These are phyloP conservation scores for Comarum palustre DNA, from an alignment of 306 rosid species.

Conservation along the genomic window DNA sequence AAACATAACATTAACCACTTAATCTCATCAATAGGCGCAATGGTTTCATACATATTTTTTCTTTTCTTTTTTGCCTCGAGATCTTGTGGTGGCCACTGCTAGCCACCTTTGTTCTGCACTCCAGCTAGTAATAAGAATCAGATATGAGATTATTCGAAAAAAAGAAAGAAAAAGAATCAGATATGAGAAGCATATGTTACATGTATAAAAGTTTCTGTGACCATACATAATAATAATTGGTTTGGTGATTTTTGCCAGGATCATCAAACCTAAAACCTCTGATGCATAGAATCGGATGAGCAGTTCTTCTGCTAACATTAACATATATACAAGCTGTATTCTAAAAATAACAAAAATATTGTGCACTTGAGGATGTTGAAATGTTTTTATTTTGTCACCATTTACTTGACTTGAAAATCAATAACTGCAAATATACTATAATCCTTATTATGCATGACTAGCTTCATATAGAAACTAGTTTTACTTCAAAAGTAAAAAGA, in stretches of 20 bases:
- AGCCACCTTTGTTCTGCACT: neutral
- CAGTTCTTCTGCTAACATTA: neutral
- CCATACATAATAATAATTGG: too few species aligned
- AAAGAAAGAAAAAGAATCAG: too few species aligned
- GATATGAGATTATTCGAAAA: too few species aligned
- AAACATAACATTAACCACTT: neutral
- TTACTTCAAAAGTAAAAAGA: too few species aligned
- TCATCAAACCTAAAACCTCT: neutral
- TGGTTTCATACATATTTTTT: neutral
- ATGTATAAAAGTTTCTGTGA: too few species aligned
- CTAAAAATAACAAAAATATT: too few species aligned
- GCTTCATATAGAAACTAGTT: neutral
- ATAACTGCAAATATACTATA: neutral
- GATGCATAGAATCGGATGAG: neutral
- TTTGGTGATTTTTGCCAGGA: too few species aligned
- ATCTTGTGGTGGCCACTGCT: neutral
- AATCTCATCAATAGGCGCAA: neutral
- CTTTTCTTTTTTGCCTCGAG: neutral
- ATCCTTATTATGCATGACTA: neutral
- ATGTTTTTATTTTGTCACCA: neutral
- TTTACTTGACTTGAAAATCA: neutral
- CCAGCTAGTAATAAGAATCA: too few species aligned
- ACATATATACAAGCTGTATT: neutral
- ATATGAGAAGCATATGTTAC: too few species aligned
- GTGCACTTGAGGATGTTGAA: neutral